phyloP scores from a whole-genome alignment of 495 filamentous ascomycete species.

The Lophium mytilinum region DNA sequence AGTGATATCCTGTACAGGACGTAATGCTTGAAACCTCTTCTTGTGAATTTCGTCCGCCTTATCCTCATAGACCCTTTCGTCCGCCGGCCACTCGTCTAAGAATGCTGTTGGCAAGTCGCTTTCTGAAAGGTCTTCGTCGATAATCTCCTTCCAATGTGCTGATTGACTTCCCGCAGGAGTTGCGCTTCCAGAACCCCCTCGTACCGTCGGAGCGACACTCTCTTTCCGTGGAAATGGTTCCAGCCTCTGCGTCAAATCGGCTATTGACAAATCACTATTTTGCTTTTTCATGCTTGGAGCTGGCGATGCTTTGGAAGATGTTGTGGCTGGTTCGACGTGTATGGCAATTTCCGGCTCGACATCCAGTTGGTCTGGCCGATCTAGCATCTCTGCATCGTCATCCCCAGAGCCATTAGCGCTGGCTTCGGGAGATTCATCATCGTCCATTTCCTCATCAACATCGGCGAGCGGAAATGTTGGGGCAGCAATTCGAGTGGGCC shows the following conservation, averaged over 20 bases:
- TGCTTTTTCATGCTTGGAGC: background rate
- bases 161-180: background rate
- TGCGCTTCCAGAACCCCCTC: background rate
- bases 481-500: conserved; percentile 15
- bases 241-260: background rate
- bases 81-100: conserved; percentile 6
- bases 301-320: background rate
- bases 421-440: conserved; percentile 11
- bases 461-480: conserved; percentile 21
- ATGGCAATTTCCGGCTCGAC: background rate
- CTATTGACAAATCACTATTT: background rate
- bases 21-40: conserved; percentile 26
- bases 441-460: conserved; percentile 18
- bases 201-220: too few relatives aligned
- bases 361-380: background rate
- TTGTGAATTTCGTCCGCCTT: conserved; percentile 21
- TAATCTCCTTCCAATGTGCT: conserved; percentile 4
- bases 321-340: background rate
- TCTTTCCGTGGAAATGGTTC: too few relatives aligned
- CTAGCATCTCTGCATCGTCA: conserved; percentile 1
- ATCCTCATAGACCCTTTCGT: conserved; percentile 19
- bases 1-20: conserved; percentile 23
- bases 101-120: conserved; percentile 16
- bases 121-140: conserved; percentile 23
- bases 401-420: conserved; percentile 13